Conservation (phyloP, 208 protist genomes). For the Novymonas esmeraldas region DNA sequence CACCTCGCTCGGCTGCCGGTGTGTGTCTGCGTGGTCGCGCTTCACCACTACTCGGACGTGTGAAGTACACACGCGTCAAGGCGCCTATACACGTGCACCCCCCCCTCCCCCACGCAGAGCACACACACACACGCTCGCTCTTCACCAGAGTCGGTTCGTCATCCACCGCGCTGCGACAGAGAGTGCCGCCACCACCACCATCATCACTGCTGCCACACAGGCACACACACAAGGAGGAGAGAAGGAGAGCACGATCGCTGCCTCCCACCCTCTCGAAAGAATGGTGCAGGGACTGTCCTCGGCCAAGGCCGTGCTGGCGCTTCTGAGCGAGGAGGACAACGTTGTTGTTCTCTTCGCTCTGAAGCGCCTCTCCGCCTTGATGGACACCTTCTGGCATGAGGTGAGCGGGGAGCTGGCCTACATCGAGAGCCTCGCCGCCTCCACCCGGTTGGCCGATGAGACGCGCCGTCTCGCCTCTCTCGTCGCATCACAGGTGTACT, state of each 20-base stretch:
- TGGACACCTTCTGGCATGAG: conserved; percentile 92
- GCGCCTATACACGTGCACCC: too few relatives aligned
- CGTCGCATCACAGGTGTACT: conserved; percentile 97
- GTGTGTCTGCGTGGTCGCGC: too few relatives aligned
- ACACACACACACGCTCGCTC: too few relatives aligned
- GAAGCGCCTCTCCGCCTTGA: conserved; percentile 66
- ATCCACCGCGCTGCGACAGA: neutral
- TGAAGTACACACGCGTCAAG: too few relatives aligned
- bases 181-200: conserved; percentile 7
- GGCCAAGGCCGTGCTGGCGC: conserved; percentile 81
- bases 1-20: too few relatives aligned
- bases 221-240: neutral
- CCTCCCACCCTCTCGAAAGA: too few relatives aligned
- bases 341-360: conserved; percentile 80
- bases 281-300: conserved; percentile 73
- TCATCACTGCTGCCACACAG: neutral
- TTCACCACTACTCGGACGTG: too few relatives aligned
- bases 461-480: conserved; percentile 89
- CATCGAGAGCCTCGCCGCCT: conserved; percentile 86
- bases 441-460: conserved; percentile 50
- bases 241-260: neutral
- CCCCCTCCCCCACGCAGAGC: too few relatives aligned
- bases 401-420: conserved; percentile 74
- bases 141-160: too few relatives aligned
- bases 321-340: conserved; percentile 75